Evolutionary conservation across 179 eudicot genomes (phyloP), one percentile per base, ranked within the genome.

Genomic region (Spergularia azorica): DNA sequence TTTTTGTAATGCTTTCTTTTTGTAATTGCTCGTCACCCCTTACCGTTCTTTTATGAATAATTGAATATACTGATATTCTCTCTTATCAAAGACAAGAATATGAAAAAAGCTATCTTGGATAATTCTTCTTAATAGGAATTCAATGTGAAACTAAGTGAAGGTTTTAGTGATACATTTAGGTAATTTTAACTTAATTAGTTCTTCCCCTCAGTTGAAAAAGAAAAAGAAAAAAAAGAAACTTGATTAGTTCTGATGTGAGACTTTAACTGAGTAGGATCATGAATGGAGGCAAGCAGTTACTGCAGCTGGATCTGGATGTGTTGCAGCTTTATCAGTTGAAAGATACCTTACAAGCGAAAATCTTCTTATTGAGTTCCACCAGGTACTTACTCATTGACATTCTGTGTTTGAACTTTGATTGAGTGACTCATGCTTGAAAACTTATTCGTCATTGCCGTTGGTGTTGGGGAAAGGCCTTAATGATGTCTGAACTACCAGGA

Each of bases 211-310:
- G 39, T 5, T 50, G 2, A 36, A 36, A 36, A 36, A 36, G 4
- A 36, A 2, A 2, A 36, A 36, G 39, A 36, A 3, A 36, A 26
- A 1, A 36, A 36, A 36, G 39, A 36, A 36, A 36, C 39, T 36
- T 36, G 39, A 36, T 36, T 36, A 39, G 11, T n/a, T 50, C 77
- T 82, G 51, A 82, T 20, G 15, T 43, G 67, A 61, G 10, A 67
- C 63, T 72, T 72, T 79, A 83, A 65, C 43, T 43, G 72, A 43
- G 39, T 84, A 95, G 99, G 99, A 95, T 76, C 97, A 93, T 68
- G 98, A 95, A 72, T 95, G 99, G 99, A 91, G 99, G 81, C 99
- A 95, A 88, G 99, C 99, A 67, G 62, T 95, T 80, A 93, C 98
- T 80, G 99, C 99, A 67, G 99, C 97, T 83, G 99, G 99, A 74